phyloP scores from a whole-genome alignment of 2,329 filamentous ascomycete species.

The Zasmidium angulare region DNA sequence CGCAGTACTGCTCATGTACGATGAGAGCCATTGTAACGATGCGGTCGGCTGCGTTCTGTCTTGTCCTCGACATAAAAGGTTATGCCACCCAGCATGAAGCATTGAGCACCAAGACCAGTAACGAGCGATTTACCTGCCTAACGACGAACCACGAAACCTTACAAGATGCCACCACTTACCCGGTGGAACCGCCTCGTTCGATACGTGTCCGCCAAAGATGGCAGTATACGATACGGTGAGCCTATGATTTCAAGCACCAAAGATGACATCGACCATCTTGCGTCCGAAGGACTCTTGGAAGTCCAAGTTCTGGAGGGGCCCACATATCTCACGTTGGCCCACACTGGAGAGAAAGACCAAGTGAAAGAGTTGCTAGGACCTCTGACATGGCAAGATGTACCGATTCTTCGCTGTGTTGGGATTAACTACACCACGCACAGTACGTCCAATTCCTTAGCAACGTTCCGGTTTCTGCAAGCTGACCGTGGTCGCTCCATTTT shows the following conservation, averaged over 20 bases:
- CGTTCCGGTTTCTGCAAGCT: not conserved
- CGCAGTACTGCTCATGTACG: too few species aligned
- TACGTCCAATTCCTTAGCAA: slow-evolving; percentile 13
- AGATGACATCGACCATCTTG: slow-evolving; percentile 28
- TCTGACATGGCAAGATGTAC: slow-evolving; percentile 50
- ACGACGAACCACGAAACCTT: too few species aligned
- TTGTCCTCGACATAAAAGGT: too few species aligned
- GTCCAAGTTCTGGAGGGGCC: slow-evolving; percentile 53
- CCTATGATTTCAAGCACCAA: slow-evolving; percentile 51
- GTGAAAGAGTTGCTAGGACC: slow-evolving; percentile 57
- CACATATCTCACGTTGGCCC: slow-evolving; percentile 43
- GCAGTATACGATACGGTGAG: slow-evolving; percentile 70
- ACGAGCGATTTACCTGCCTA: too few species aligned
- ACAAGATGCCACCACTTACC: not conserved
- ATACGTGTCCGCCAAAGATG: slow-evolving; percentile 67
- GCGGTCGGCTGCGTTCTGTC: too few species aligned
- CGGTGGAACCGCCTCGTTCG: slow-evolving; percentile 66
- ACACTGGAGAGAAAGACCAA: slow-evolving; percentile 54
- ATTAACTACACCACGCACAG: slow-evolving; percentile 60
- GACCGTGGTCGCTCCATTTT: not conserved
- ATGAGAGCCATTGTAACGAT: too few species aligned
- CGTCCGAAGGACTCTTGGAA: slow-evolving; percentile 44
- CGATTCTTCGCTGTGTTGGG: slow-evolving; percentile 59
- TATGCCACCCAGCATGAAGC: too few species aligned
- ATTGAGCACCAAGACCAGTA: too few species aligned